Base-by-base conservation (phyloP, 805 yeast genomes). In the Suhomyces tanzawaensis region DNA sequence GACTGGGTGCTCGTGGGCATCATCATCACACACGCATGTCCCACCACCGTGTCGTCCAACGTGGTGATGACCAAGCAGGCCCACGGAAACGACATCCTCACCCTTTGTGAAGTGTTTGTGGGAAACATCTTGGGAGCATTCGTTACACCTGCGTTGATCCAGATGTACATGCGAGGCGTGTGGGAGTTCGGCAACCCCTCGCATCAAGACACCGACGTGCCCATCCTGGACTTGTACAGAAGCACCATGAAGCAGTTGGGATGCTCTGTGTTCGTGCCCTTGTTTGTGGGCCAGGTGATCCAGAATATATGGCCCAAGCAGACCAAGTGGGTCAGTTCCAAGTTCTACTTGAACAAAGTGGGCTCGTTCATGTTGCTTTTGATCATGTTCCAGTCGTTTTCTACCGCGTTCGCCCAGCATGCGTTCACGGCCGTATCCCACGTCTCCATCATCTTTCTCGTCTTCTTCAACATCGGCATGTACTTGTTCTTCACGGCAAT, bases 1-100 rank as follows among this genome's bases (percentile, higher is more conserved):
- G 71, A 76, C 23, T 87, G 93, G 87, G 74, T 87, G 48, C 64
- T 89, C 16, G 84, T 84, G 11, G 96, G 96, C 1, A 60, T 89
- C 41, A 76, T 89, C 14, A 83, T 87, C 32, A 85, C 95, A 2
- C 85, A 86, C 21, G 76, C 91, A 9, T 85, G 95, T 58, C 96
- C 96, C 19, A 89, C 96, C 7, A 89, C 96, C 0, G 95, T 89
- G 14, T 79, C 90, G 0, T 87, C 96, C 2, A 89, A 89, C 56
- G 96, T 89, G 19, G 90, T 89, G 19, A 89, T 89, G 96, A 89
- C 96, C 4, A 74, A 80, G 37, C 76, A 76, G 41, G 95, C 96
- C 0, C 80, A 82, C 47, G 96, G 96, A 7, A 86, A 88, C 59
- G 90, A 79, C 47, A 62, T 83, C 13, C 62, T 88, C 37, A 82